A percentile compares a stretch with the other conserved stretches of the same genome.
These are phyloP conservation scores for Hirschioporus abietinus DNA, from an alignment of 768 basidiomycete genomes.

Conservation along the genomic window DNA sequence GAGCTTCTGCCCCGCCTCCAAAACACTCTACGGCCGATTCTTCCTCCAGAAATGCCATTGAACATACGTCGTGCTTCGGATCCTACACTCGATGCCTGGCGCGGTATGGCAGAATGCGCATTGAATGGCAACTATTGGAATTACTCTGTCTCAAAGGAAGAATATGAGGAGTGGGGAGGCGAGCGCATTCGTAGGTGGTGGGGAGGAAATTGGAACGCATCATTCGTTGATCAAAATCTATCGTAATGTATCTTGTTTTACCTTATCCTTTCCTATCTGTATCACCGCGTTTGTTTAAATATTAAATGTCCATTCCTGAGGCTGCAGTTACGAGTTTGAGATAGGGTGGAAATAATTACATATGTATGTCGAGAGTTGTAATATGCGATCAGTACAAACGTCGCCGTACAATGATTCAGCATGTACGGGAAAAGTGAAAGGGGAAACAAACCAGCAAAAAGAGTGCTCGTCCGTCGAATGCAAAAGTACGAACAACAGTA, in stretches of 20 bases:
- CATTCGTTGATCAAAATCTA: conserved; percentile 11
- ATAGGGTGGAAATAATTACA: not conserved
- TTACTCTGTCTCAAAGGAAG: conserved; percentile 67
- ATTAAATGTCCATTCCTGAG: not conserved
- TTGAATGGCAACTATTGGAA: conserved; percentile 19
- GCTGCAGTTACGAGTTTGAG: not conserved
- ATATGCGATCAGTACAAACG: not conserved
- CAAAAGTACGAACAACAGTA: not conserved
- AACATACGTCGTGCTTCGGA: conserved; percentile 58
- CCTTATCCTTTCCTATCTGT: not conserved
- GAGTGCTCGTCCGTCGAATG: not conserved
- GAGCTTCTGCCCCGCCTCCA: conserved; percentile 64
- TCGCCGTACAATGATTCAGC: not conserved
- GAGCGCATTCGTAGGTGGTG: conserved; percentile 88
- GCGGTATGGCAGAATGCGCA: conserved; percentile 75
- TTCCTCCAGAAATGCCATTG: conserved; percentile 79
- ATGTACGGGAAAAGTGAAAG: not conserved
- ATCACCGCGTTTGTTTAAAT: not conserved
- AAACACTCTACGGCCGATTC: conserved; percentile 72
- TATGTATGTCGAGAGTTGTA: not conserved
- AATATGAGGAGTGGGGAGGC: conserved; percentile 88
- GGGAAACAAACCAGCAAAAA: not conserved
- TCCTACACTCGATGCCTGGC: conserved; percentile 77
- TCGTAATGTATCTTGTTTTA: not conserved
- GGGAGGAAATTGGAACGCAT: conserved; percentile 83